These are phyloP conservation scores for Arachis stenosperma DNA, from an alignment of 306 rosid species.

Conservation along the genomic window DNA sequence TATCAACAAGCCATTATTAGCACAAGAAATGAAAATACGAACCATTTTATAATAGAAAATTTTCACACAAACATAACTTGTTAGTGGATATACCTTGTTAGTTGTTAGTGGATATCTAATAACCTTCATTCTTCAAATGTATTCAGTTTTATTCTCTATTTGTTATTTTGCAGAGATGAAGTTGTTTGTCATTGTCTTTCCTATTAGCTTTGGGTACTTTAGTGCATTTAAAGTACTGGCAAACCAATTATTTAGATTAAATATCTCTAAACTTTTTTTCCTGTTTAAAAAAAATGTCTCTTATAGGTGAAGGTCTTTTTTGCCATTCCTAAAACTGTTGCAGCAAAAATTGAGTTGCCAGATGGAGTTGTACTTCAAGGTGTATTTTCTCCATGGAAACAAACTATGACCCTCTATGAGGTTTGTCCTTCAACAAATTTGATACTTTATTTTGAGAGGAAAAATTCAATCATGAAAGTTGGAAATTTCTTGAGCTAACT, in stretches of 20 bases:
- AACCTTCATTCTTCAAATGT: not conserved
- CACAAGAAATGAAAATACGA: not conserved
- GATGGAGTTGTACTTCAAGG: no score
- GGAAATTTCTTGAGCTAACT: no score
- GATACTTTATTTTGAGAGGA: no score
- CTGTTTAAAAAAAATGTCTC: conserved; percentile 9
- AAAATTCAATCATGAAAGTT: no score
- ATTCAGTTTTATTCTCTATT: conserved; percentile 24
- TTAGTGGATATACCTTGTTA: not conserved
- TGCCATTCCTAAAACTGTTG: conserved; percentile 65
- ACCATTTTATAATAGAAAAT: no score
- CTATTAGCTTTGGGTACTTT: no score
- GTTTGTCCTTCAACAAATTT: no score
- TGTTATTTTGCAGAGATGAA: conserved; percentile 14
- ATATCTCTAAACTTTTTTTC: conserved; percentile 22
- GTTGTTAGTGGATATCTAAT: conserved; percentile 16
- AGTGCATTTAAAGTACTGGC: not conserved
- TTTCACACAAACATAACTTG: not conserved
- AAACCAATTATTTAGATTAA: conserved; percentile 4
- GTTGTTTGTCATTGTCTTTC: not conserved
- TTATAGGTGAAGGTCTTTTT: conserved; percentile 85
- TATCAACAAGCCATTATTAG: not conserved
- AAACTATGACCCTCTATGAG: no score
- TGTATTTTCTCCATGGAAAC: no score
- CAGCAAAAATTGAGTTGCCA: no score